Evolutionary conservation across 2,329 filamentous ascomycete species (phyloP), one percentile per base, ranked within the genome.

Genomic region (Cercospora sp.): DNA sequence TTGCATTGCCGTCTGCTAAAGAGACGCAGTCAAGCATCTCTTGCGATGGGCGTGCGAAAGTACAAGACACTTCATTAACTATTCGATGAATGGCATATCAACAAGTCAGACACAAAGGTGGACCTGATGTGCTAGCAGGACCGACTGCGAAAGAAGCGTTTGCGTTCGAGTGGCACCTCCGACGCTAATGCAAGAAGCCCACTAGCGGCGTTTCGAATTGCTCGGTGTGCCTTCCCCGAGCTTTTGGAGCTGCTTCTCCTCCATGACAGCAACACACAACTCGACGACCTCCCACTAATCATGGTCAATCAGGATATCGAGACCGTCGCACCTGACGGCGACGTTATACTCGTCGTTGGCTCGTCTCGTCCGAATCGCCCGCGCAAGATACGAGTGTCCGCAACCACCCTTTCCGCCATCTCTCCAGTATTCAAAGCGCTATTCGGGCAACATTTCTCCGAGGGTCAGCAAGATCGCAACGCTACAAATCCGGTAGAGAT

Each of bases 371-470:
- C 2, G 4, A 10, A 34, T 3, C 32, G 10, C 32, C 32, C 10
- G 32, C 32, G 34, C 13, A 45, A 37, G 21, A 51, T 67, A 1
- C 66, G 57, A 21, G 63, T 65, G 18, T 65, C 49, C 1, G 61
- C 62, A 2, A 5, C 53, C 45, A 61, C 24, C 1, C 63, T 68
- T 8, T 45, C 58, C 18, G 7, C 26, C 7, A 28, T 58, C 18
- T 68, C 66, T 1, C 58, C 43, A 8, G 58, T 66, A 2, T 68
- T 68, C 57, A 37, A 40, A 7, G 34, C 62, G 18, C 62, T 70
- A 7, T 49, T 70, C 5, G 67, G 69, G 3, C 66, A 65, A 49
- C 66, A 66, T 12, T 68, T 68, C 9, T 40, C 59, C 49, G 69
- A 68, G 51, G 65, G 67, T 26, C 62, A 67, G 24, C 51, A 49